Percentiles rank a stretch among this genome's conserved stretches.
phyloP scores from a whole-genome alignment of 2,329 filamentous ascomycete genomes.

The Nemania sp. region DNA sequence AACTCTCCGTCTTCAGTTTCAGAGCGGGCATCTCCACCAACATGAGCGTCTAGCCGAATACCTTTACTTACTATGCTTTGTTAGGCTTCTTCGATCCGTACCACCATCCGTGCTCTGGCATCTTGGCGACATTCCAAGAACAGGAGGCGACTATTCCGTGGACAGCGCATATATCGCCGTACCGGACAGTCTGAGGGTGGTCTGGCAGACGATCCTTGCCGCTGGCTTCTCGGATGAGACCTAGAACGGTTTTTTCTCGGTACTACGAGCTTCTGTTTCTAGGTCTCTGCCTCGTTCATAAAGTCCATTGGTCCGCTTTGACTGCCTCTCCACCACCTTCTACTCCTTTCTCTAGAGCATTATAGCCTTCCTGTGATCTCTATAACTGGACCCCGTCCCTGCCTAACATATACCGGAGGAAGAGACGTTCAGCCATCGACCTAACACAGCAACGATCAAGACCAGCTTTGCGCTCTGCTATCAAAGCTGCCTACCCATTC shows the following conservation, averaged over 20 bases:
- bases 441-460: constrained; percentile 26
- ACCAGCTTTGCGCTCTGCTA: constrained; percentile 6
- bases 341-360: constrained; percentile 29
- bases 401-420: constrained; percentile 19
- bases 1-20: constrained; percentile 13
- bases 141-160: constrained; percentile 32
- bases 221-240: constrained; percentile 35
- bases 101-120: constrained; percentile 26
- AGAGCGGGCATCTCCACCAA: constrained; percentile 4
- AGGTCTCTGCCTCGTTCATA: constrained; percentile 29
- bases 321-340: constrained; percentile 35
- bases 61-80: constrained; percentile 10
- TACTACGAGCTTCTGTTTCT: constrained; percentile 34
- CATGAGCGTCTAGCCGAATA: constrained; percentile 11
- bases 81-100: constrained; percentile 13
- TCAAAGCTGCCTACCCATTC: constrained; percentile 2
- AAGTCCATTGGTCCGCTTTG: constrained; percentile 38
- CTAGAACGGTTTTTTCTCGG: constrained; percentile 31
- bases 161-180: constrained; percentile 33
- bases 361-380: constrained; percentile 34
- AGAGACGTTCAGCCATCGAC: constrained; percentile 12
- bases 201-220: constrained; percentile 34
- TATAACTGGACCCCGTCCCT: constrained; percentile 21
- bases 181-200: constrained; percentile 30
- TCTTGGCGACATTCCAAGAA: constrained; percentile 30